A percentile compares a stretch with the other conserved stretches of the same genome.
These are phyloP conservation scores for Colletotrichum tropicicola DNA, from an alignment of 2,329 filamentous ascomycete species.

Conservation along the genomic window DNA sequence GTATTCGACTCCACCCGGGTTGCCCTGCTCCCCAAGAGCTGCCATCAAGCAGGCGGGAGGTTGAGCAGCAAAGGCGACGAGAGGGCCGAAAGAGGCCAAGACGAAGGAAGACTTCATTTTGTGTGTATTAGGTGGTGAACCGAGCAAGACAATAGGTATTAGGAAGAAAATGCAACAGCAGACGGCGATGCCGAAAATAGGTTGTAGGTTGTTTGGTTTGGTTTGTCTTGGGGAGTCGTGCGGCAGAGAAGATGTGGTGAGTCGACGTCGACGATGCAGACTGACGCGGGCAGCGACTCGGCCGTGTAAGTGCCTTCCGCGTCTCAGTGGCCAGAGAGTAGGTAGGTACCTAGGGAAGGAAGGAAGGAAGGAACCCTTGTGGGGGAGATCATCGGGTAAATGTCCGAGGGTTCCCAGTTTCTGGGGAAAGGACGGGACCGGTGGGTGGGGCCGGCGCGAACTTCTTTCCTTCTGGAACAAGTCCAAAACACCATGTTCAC, in stretches of 20 bases:
- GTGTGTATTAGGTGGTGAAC: background rate
- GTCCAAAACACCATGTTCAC: constrained; percentile 22
- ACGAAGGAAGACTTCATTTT: constrained; percentile 3
- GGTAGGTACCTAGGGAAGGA: background rate
- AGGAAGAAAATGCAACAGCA: background rate
- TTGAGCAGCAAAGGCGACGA: constrained; percentile 11
- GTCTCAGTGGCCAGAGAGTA: background rate
- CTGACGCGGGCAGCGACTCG: background rate
- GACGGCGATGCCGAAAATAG: background rate
- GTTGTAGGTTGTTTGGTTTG: background rate
- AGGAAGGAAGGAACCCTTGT: background rate
- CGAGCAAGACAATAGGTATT: background rate
- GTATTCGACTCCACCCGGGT: constrained; percentile 8
- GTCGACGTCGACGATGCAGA: background rate
- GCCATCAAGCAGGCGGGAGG: constrained; percentile 31
- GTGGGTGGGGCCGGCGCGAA: constrained; percentile 21
- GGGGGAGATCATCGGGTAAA: constrained; percentile 10
- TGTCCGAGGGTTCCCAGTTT: constrained; percentile 7
- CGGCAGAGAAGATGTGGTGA: background rate
- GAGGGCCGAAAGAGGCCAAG: constrained; percentile 17
- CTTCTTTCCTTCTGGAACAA: constrained; percentile 24
- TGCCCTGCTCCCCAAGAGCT: constrained; percentile 27
- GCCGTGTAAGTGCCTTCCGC: background rate
- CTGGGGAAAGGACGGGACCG: constrained; percentile 19
- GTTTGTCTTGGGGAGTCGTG: background rate